phyloP scores from a whole-genome alignment of 2,329 filamentous ascomycete genomes.

The Bipolaris zeicola region DNA sequence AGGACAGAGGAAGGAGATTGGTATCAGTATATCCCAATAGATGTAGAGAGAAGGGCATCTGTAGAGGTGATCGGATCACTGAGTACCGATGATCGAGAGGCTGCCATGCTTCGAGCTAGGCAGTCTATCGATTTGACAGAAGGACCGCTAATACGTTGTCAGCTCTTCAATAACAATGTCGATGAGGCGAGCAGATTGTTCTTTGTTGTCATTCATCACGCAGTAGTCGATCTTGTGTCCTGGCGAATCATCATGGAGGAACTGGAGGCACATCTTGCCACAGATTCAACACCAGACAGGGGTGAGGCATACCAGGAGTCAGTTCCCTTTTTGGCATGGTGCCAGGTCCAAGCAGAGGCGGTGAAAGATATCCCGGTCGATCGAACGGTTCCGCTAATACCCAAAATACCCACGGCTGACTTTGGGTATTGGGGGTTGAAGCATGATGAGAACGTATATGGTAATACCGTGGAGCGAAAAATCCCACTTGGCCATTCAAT shows the following conservation, averaged over 20 bases:
- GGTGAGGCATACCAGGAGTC: no score
- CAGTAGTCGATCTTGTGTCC: background rate
- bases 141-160: background rate
- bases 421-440: no score
- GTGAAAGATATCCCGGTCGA: no score
- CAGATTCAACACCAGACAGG: no score
- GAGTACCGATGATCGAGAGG: no score
- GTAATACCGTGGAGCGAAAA: background rate
- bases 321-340: no score
- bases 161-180: background rate
- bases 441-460: no score
- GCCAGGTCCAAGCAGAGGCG: no score
- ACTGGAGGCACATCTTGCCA: background rate
- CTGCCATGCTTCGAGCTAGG: background rate
- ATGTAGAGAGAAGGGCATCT: no score
- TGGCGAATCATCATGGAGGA: background rate
- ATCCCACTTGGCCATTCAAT: background rate
- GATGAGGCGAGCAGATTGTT: background rate
- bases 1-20: background rate
- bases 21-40: background rate
- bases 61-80: no score
- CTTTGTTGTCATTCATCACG: background rate
- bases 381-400: no score
- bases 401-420: no score
- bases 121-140: background rate